Percentiles rank a stretch among this genome's conserved stretches.
These are phyloP conservation scores for Tolypocladium pustulatum DNA, from an alignment of 2,329 filamentous ascomycete species.

Conservation along the genomic window DNA sequence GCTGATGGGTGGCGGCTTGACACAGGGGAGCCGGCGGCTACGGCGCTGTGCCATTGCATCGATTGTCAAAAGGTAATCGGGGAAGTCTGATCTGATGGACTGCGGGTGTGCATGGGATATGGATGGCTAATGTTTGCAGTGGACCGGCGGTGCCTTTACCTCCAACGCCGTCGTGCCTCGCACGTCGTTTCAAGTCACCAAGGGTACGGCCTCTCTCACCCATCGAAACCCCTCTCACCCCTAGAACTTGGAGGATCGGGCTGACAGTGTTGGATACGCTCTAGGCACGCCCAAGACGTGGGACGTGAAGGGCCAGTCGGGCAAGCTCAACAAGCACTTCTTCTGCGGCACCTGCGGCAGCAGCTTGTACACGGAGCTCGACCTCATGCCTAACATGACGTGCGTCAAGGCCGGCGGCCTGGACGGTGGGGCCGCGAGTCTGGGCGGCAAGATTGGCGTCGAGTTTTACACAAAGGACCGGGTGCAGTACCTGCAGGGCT, in stretches of 20 bases:
- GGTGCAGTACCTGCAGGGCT: slow-evolving; percentile 27
- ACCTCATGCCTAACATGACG: slow-evolving; percentile 39
- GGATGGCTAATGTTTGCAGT: slow-evolving; percentile 16
- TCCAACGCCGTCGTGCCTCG: slow-evolving; percentile 41
- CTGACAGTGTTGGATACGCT: not conserved
- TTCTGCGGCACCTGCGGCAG: slow-evolving; percentile 44
- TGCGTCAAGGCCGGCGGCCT: slow-evolving; percentile 41
- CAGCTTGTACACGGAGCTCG: slow-evolving; percentile 38
- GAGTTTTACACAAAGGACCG: slow-evolving; percentile 44
- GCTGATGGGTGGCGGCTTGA: not conserved
- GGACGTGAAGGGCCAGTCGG: slow-evolving; percentile 34
- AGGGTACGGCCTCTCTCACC: slow-evolving; percentile 21
- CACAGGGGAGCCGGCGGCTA: slow-evolving; percentile 27
- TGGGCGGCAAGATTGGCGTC: slow-evolving; percentile 31
- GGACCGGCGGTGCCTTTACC: slow-evolving; percentile 43
- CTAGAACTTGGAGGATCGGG: not conserved
- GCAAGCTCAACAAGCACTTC: slow-evolving; percentile 45
- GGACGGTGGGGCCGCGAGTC: slow-evolving; percentile 33
- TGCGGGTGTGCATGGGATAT: not conserved
- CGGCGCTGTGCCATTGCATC: slow-evolving; percentile 40
- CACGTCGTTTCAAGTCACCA: slow-evolving; percentile 34
- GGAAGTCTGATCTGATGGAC: too few relatives aligned
- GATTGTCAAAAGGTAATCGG: slow-evolving; percentile 46
- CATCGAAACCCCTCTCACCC: not conserved
- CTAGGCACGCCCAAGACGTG: slow-evolving; percentile 35